A percentile compares a stretch with the other conserved stretches of the same genome.
Conservation (phyloP, 1,284 basidiomycete species). For the Microbotryum lychnidis-dioicae region DNA sequence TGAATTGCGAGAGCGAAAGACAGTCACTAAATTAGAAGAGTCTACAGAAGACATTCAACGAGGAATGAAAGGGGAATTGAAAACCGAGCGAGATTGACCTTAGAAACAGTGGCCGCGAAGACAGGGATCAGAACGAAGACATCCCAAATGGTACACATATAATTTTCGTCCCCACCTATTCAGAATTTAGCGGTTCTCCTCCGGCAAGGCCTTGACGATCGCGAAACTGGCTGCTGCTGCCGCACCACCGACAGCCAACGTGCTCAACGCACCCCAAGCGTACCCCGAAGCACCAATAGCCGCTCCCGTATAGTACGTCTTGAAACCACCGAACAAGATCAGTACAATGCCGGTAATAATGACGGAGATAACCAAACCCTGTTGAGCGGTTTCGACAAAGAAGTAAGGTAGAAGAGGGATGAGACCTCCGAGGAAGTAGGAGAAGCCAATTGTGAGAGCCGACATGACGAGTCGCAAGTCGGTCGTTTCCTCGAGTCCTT, state of each 20-base stretch:
- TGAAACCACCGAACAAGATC: slow-evolving; percentile 75
- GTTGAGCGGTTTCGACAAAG: slow-evolving; percentile 53
- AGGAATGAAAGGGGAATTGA: no score
- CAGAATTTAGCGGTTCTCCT: no score
- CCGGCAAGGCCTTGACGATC: slow-evolving; percentile 59
- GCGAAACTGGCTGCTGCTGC: slow-evolving; percentile 81
- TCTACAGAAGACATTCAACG: no score
- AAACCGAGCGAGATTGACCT: no score
- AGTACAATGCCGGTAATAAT: slow-evolving; percentile 51
- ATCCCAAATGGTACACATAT: no score
- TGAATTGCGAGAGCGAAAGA: no score
- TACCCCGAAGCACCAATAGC: slow-evolving; percentile 50
- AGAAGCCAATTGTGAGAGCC: slow-evolving; percentile 80
- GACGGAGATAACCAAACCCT: slow-evolving; percentile 53
- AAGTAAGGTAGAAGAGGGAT: slow-evolving; percentile 80
- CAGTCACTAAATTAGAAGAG: no score
- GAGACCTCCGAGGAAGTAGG: slow-evolving; percentile 30
- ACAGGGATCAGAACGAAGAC: no score
- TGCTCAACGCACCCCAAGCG: slow-evolving; percentile 74
- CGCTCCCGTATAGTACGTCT: slow-evolving; percentile 81
- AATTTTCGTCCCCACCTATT: slow-evolving; percentile 42
- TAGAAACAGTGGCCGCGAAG: no score
- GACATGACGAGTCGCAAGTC: slow-evolving; percentile 63
- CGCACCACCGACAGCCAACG: slow-evolving; percentile 75
- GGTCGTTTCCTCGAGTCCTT: slow-evolving; percentile 80